Evolutionary conservation across 345 rosid genomes (phyloP).

Genomic region (Ceriops zippeliana): DNA sequence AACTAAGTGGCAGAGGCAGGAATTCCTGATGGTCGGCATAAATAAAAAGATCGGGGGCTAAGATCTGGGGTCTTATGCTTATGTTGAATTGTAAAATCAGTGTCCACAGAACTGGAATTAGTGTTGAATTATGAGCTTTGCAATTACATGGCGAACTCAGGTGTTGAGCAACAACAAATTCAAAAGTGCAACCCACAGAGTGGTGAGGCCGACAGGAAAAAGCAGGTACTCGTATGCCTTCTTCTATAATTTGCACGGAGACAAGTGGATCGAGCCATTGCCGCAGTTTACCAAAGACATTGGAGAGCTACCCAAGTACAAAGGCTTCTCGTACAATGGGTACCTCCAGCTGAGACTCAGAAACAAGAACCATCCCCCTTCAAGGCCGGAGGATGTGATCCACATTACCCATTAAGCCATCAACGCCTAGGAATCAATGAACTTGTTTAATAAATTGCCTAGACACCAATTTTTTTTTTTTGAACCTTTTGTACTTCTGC

Average conservation of each 20-base stretch:
- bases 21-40: too few species aligned
- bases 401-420: constrained; percentile 43
- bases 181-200: constrained; percentile 52
- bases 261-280: constrained; percentile 54
- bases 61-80: too few species aligned
- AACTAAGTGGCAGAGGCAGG: too few species aligned
- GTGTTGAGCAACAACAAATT: constrained; percentile 55
- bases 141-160: constrained; percentile 10
- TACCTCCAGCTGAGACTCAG: constrained; percentile 41
- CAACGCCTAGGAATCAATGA: neutral
- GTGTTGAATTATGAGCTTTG: neutral
- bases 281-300: constrained; percentile 40
- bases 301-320: constrained; percentile 42
- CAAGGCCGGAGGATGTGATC: constrained; percentile 44
- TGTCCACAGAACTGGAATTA: too few species aligned
- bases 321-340: constrained; percentile 38
- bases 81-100: too few species aligned
- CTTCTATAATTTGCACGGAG: constrained; percentile 48
- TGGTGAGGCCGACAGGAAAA: constrained; percentile 38
- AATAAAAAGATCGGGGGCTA: too few species aligned
- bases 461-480: too few species aligned
- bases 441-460: too few species aligned
- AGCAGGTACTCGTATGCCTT: constrained; percentile 45
- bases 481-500: too few species aligned
- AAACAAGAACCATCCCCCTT: constrained; percentile 50